Percentiles rank a stretch among this genome's conserved stretches.
phyloP scores from a whole-genome alignment of 176 grass and related monocot genomes.

The Ananas comosus region DNA sequence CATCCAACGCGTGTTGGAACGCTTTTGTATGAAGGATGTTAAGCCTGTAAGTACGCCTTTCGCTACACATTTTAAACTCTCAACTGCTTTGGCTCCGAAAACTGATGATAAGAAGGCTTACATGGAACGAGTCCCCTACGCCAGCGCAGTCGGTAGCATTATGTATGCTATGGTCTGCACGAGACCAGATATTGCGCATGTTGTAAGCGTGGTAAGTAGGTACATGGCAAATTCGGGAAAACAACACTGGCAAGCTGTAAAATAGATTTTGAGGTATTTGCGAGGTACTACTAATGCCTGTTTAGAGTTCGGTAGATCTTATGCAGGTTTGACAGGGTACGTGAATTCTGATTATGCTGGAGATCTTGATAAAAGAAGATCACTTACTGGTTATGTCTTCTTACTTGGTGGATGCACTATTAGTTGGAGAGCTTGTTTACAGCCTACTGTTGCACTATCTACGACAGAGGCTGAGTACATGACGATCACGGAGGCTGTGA shows the following conservation, averaged over 20 bases:
- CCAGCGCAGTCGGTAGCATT: background rate
- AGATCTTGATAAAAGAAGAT: background rate
- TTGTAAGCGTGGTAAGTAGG: background rate
- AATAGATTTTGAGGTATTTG: background rate
- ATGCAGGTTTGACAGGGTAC: background rate
- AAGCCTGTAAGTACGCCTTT: slow-evolving; percentile 3
- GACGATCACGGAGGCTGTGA: background rate
- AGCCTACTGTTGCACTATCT: no score
- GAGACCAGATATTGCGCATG: background rate
- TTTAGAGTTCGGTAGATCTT: background rate
- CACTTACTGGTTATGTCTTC: background rate
- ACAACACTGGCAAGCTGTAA: background rate
- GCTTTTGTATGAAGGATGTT: slow-evolving; percentile 10
- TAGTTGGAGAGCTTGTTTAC: no score
- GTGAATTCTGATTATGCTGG: background rate
- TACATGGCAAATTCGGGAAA: slow-evolving; percentile 3
- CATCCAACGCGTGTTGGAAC: background rate
- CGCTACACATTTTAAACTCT: slow-evolving; percentile 16
- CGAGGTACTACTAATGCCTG: background rate
- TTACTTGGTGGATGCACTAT: background rate
- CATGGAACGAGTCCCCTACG: background rate
- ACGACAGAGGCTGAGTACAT: background rate
- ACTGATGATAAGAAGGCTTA: background rate
- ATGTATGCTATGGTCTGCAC: slow-evolving; percentile 18
- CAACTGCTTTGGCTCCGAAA: background rate